Evolutionary conservation across 2,329 filamentous ascomycete species (phyloP), one percentile per base, ranked within the genome.

Genomic region (Aspergillus sp.): DNA sequence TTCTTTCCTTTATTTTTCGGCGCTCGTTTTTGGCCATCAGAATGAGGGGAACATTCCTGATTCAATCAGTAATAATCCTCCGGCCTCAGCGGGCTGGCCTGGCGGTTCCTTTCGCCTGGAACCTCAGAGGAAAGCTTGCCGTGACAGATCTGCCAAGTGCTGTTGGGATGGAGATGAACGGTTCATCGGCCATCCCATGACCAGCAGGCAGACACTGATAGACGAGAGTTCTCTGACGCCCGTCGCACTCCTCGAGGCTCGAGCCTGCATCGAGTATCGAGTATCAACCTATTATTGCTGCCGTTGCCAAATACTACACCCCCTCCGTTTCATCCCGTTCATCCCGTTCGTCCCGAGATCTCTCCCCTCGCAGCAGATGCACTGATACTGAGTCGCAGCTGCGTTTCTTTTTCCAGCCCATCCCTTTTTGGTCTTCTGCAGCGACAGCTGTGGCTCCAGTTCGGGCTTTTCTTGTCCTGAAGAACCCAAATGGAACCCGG

Each of bases 121-220:
- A 39, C 47, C 47, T 49, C 8, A 20, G 20, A 20, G 7, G 61
- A 61, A 61, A n/a, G 34, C 34, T 37, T 37, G 34, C 60, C 44
- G 60, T 68, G 66, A 69, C 64, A 69, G 66, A 65, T 66, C 65
- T 46, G 65, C 61, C 62, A 65, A 64, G 27, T 30, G 27, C 9
- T 30, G 5, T 5, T 24, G 24, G 24, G 24, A 24, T 30, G 44
- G 51, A 30, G 42, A 51, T 47, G 51, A 54, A 58, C 55, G 49
- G 46, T 56, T 54, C 55, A 48, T 44, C 8, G 8, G 27, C 9
- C 27, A 30, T 30, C 27, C 27, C 27, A 30, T 30, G 27, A 9
- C 27, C 8, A 30, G 27, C 8, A 30, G 27, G 9, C 27, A 11
- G 27, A 30, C 9, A 30, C 20, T 20, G 20, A 20, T 20, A 20